phyloP scores from a whole-genome alignment of 768 basidiomycete species.

The Amanita rubescens region DNA sequence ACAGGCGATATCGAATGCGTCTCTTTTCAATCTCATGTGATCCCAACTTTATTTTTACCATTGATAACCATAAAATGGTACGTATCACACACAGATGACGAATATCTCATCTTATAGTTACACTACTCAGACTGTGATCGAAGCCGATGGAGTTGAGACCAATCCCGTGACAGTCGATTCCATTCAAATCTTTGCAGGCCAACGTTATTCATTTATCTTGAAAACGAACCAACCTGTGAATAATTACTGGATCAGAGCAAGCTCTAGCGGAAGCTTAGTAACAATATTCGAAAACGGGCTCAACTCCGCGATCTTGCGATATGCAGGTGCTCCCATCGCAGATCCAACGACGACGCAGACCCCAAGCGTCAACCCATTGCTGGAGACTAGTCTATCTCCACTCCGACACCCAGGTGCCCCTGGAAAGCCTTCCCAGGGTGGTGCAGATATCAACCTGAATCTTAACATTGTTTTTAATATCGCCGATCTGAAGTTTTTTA shows the following conservation, averaged over 20 bases:
- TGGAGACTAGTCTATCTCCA: conserved; percentile 9
- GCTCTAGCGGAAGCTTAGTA: conserved; percentile 22
- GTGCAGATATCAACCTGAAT: conserved; percentile 18
- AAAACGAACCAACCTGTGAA: conserved; percentile 26
- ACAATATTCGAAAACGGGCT: conserved; percentile 28
- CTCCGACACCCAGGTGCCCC: conserved; percentile 13
- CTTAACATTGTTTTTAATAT: conserved; percentile 16
- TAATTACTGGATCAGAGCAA: conserved; percentile 40
- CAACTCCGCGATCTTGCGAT: conserved; percentile 50
- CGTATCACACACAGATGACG: conserved; percentile 4
- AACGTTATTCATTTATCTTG: conserved; percentile 38
- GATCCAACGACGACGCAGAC: conserved; percentile 28
- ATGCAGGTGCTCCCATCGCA: conserved; percentile 29
- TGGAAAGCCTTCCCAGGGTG: conserved; percentile 14
- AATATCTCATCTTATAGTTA: not conserved
- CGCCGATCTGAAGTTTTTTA: conserved; percentile 13
- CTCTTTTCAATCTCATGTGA: conserved; percentile 47
- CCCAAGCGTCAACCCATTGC: not conserved
- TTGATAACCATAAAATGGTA: conserved; percentile 31
- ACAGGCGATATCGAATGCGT: conserved; percentile 47
- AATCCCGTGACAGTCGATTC: conserved; percentile 29
- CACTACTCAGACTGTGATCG: conserved; percentile 26
- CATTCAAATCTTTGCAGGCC: conserved; percentile 36
- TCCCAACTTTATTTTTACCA: conserved; percentile 35
- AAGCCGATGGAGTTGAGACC: conserved; percentile 28